Evolutionary conservation across 2,329 filamentous ascomycete species (phyloP), one percentile per base, ranked within the genome.

Genomic region (Tricladium varicosporioides): DNA sequence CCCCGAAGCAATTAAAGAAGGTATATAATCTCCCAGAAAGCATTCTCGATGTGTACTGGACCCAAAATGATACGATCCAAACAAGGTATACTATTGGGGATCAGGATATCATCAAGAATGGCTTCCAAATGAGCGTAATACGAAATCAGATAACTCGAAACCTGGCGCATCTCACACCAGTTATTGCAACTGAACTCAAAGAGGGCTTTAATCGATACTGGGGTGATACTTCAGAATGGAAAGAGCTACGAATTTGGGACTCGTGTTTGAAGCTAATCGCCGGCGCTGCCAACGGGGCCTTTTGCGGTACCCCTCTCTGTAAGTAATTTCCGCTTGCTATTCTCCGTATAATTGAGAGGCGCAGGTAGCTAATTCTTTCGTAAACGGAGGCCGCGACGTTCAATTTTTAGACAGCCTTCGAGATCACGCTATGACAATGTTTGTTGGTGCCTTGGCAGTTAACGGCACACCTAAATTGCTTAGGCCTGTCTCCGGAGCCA

Each of bases 81-180:
- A 40, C 15, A 15, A 36, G 22, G 18, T 50, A 13, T n/a, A 50
- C 48, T 2, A 14, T 40, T 3, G 13, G 16, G 11, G 48, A 50
- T 15, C 14, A 33, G 33, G 45, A 48, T 3, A 32, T 54, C 18
- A n/a, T 14, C n/a, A 33, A 48, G 14, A 54, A 48, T 27, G n/a
- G 19, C 31, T 49, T 54, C 14, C 45, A 54, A 13, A 16, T 54
- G 14, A 40, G 31, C 11, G 52, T 54, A n/a, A 54, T 54, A 15
- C 27, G 52, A 7, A 8, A 54, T 27, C 52, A 54, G 22, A 40
- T 54, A n/a, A 54, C 52, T 9, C 22, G 44, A 22, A 48, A 54
- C 31, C 31, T 54, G 19, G n/a, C 11, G 8, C 31, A 43, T 43
- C 32, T 54, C 11, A 43, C 45, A 27, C 33, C 45, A 4, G 13